These are phyloP conservation scores for Henckelia pumila DNA, from an alignment of 257 asterid species.

Conservation along the genomic window DNA sequence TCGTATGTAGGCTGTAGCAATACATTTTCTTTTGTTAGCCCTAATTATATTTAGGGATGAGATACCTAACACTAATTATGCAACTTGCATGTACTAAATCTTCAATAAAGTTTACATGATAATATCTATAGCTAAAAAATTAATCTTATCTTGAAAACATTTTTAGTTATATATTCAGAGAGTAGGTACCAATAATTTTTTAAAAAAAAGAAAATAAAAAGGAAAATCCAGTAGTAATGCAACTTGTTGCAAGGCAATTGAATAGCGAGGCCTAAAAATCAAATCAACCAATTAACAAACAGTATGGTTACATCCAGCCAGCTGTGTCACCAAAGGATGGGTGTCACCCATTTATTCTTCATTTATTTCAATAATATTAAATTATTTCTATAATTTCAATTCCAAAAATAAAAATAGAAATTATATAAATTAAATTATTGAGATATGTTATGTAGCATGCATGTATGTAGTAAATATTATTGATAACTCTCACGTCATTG, in stretches of 20 bases:
- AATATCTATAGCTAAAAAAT: no score
- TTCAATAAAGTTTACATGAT: no score
- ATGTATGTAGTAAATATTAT: constrained; percentile 2
- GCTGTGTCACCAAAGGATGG: background rate
- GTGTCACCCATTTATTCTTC: background rate
- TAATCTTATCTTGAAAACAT: no score
- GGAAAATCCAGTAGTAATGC: background rate
- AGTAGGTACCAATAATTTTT: background rate
- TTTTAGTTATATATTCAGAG: background rate
- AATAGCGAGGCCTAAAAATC: background rate
- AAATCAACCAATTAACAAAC: background rate
- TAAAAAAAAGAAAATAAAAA: no score
- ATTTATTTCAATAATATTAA: constrained; percentile 17
- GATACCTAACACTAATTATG: no score
- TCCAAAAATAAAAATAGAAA: constrained; percentile 8
- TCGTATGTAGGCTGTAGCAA: no score
- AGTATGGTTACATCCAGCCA: background rate
- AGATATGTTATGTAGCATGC: constrained; percentile 14
- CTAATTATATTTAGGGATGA: no score
- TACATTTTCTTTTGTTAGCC: no score
- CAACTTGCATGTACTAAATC: no score
- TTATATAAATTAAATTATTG: constrained; percentile 9
- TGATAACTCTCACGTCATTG: constrained; percentile 27
- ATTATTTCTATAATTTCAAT: constrained; percentile 1
- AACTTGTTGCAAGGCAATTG: background rate